These are phyloP conservation scores for Ceratocystis alfenasii DNA, from an alignment of 2,329 filamentous ascomycete genomes.

Conservation along the genomic window DNA sequence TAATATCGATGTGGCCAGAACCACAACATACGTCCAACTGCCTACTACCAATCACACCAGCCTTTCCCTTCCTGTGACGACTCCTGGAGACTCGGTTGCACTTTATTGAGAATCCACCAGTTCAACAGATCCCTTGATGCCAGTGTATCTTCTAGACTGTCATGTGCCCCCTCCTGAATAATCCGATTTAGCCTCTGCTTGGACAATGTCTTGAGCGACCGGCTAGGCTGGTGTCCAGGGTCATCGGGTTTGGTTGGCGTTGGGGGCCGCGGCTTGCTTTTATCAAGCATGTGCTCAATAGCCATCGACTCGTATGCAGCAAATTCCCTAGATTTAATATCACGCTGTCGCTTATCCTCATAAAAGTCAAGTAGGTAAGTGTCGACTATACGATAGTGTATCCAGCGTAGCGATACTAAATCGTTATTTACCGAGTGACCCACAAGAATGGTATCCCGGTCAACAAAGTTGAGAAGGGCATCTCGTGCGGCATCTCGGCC, in stretches of 20 bases:
- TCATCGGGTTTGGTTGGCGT: conserved; percentile 4
- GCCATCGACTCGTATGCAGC: conserved; percentile 17
- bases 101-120: conserved; percentile 29
- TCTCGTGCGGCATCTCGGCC: conserved; percentile 35
- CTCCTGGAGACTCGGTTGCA: not conserved
- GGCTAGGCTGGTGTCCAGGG: conserved; percentile 23
- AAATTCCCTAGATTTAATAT: conserved; percentile 19
- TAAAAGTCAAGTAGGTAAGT: conserved; percentile 31
- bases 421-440: conserved; percentile 36
- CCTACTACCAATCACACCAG: too few species aligned
- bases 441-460: conserved; percentile 37
- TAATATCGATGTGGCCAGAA: too few species aligned
- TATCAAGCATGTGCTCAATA: not conserved
- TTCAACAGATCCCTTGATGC: conserved; percentile 34
- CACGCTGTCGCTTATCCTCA: conserved; percentile 18
- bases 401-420: conserved; percentile 37
- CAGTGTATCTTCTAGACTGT: conserved; percentile 37
- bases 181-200: conserved; percentile 30
- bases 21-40: too few species aligned
- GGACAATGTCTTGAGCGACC: conserved; percentile 34
- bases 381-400: conserved; percentile 36
- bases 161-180: conserved; percentile 33
- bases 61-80: not conserved
- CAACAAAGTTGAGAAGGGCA: conserved; percentile 35
- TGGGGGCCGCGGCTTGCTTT: not conserved